These are phyloP conservation scores for Solanum commersonii DNA, from an alignment of 257 asterid species.

Conservation along the genomic window DNA sequence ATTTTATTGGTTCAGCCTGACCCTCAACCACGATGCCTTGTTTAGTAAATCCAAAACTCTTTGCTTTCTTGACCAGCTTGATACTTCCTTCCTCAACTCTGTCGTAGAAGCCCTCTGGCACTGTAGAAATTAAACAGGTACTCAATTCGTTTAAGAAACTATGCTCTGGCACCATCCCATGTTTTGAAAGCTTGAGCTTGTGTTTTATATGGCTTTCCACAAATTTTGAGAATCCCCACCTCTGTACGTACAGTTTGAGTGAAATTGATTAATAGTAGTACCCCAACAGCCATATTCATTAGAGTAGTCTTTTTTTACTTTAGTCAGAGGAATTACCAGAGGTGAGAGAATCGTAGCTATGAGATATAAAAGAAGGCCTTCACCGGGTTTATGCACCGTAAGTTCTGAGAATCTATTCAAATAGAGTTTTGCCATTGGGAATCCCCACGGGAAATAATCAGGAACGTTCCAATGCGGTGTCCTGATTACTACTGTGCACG, in stretches of 20 bases:
- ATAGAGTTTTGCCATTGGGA: constrained; percentile 25
- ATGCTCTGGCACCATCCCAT: constrained; percentile 33
- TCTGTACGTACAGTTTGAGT: constrained; percentile 2
- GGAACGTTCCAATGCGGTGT: constrained; percentile 42
- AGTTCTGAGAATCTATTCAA: constrained; percentile 38
- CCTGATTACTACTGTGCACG: constrained; percentile 36
- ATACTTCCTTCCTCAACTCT: constrained; percentile 46
- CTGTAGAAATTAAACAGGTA: constrained; percentile 16
- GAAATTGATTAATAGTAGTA: not conserved
- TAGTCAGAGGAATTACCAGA: constrained; percentile 15
- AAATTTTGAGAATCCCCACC: constrained; percentile 30
- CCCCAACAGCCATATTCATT: not conserved
- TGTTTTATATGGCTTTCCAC: constrained; percentile 13
- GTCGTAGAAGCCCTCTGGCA: constrained; percentile 38
- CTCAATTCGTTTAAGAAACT: constrained; percentile 24
- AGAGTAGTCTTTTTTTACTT: not conserved
- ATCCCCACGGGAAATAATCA: constrained; percentile 33
- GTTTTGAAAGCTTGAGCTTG: constrained; percentile 8
- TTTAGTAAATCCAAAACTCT: constrained; percentile 11
- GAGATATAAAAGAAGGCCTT: constrained; percentile 27
- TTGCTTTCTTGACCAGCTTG: constrained; percentile 17
- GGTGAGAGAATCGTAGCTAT: constrained; percentile 35
- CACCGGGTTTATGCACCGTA: constrained; percentile 36
- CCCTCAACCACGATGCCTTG: constrained; percentile 27
- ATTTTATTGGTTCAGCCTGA: constrained; percentile 10